phyloP scores from a whole-genome alignment of 2,329 filamentous ascomycete species.

The Aspergillus latus region DNA sequence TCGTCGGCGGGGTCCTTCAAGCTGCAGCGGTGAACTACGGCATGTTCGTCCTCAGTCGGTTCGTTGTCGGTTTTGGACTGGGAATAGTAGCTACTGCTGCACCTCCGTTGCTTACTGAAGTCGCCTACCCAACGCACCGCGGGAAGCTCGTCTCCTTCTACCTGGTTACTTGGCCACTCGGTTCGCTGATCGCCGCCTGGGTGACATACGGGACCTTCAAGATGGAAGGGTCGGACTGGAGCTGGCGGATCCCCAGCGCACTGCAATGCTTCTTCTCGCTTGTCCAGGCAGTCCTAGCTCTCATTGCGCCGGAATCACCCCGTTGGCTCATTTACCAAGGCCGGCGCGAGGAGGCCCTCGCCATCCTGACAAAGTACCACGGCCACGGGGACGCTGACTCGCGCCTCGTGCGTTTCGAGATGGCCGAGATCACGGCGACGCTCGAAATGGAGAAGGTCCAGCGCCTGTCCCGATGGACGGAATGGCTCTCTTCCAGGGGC shows the following conservation, averaged over 20 bases:
- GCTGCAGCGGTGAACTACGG: constrained; percentile 22
- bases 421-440: constrained; percentile 26
- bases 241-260: constrained; percentile 9
- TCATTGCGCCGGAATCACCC: constrained; percentile 6
- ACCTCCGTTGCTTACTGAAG: constrained; percentile 27
- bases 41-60: constrained; percentile 27
- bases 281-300: constrained; percentile 1
- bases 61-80: constrained; percentile 26
- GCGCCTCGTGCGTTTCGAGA: constrained; percentile 26
- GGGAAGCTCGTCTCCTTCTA: constrained; percentile 24
- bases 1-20: constrained; percentile 28
- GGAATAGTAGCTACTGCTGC: constrained; percentile 22
- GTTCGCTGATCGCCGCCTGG: constrained; percentile 32
- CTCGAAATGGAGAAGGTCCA: constrained; percentile 25
- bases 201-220: constrained; percentile 13
- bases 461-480: constrained; percentile 11
- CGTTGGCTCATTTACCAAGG: constrained; percentile 15
- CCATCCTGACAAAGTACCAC: constrained; percentile 8
- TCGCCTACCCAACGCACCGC: constrained; percentile 26
- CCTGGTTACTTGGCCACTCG: constrained; percentile 23
- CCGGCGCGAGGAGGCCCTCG: constrained; percentile 3
- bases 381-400: constrained; percentile 14
- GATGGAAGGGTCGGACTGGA: constrained; percentile 8
- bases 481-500: constrained; percentile 15
- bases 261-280: constrained; percentile 7